Conservation (phyloP, 306 rosid species). For the Sechiopsis laciniata region DNA sequence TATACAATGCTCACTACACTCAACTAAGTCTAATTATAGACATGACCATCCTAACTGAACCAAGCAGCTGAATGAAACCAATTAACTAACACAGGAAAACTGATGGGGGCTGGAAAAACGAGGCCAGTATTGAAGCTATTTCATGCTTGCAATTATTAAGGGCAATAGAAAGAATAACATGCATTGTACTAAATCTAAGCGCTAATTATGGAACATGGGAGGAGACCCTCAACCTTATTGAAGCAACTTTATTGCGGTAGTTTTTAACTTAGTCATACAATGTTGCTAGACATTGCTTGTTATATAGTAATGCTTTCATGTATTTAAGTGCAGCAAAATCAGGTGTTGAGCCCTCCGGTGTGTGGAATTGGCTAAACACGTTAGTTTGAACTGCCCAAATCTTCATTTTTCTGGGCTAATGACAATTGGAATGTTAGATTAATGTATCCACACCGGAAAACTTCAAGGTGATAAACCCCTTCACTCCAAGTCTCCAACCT, state of each 20-base stretch:
- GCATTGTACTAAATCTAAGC: background rate
- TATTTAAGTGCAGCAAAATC: conserved; percentile 56
- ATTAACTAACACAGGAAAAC: background rate
- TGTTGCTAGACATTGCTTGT: too few species aligned
- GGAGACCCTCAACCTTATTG: too few species aligned
- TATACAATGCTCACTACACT: background rate
- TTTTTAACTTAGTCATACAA: too few species aligned
- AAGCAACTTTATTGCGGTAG: too few species aligned
- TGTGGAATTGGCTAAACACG: conserved; percentile 75
- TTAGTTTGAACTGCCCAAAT: conserved; percentile 54
- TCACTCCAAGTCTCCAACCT: background rate
- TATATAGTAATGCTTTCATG: too few species aligned
- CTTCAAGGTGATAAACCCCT: conserved; percentile 50
- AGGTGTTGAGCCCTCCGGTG: conserved; percentile 78
- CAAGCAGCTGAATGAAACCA: conserved; percentile 1
- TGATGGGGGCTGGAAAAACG: background rate
- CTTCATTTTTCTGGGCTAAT: conserved; percentile 80
- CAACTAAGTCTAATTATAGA: background rate
- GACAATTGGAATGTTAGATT: conserved; percentile 94
- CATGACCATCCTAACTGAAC: conserved; percentile 1
- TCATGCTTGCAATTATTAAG: background rate
- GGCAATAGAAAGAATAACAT: background rate
- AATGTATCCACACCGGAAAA: conserved; percentile 84
- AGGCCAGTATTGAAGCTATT: background rate
- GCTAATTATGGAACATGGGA: background rate